These are phyloP conservation scores for Thielaviopsis cerberus DNA, from an alignment of 2,329 filamentous ascomycete species.

Conservation along the genomic window DNA sequence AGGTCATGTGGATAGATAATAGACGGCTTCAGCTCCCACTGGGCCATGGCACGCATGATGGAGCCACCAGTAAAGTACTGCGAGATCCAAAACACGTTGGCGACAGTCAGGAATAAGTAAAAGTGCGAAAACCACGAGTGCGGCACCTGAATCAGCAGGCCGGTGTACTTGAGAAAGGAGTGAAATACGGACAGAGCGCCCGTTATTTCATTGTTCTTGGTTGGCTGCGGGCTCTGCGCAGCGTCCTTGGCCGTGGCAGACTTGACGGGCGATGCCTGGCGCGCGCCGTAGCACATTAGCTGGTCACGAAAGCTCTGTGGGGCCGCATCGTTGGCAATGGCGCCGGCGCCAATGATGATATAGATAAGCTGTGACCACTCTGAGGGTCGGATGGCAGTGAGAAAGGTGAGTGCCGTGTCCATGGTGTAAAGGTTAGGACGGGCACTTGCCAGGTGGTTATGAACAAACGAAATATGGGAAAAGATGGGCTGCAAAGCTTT, in stretches of 20 bases:
- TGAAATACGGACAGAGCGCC: neutral
- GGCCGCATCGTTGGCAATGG: conserved; percentile 5
- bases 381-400: conserved; percentile 9
- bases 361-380: conserved; percentile 10
- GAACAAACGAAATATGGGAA: neutral
- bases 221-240: neutral
- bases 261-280: conserved; percentile 31
- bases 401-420: neutral
- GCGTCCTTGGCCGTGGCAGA: neutral
- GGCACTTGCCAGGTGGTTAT: neutral
- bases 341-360: conserved; percentile 5
- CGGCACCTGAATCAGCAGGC: conserved; percentile 42
- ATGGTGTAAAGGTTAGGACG: neutral
- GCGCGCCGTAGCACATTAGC: conserved; percentile 25
- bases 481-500: neutral
- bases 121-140: conserved; percentile 84
- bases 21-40: conserved; percentile 18
- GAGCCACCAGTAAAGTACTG: conserved; percentile 40
- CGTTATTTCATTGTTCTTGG: neutral
- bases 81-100: conserved; percentile 55
- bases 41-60: conserved; percentile 30
- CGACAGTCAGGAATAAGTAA: conserved; percentile 53
- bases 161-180: conserved; percentile 9
- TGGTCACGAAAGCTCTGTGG: conserved; percentile 22
- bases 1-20: conserved; percentile 3